Evolutionary conservation across 2,329 filamentous ascomycete species (phyloP).

Genomic region (Penicillium aurantiogriseum): DNA sequence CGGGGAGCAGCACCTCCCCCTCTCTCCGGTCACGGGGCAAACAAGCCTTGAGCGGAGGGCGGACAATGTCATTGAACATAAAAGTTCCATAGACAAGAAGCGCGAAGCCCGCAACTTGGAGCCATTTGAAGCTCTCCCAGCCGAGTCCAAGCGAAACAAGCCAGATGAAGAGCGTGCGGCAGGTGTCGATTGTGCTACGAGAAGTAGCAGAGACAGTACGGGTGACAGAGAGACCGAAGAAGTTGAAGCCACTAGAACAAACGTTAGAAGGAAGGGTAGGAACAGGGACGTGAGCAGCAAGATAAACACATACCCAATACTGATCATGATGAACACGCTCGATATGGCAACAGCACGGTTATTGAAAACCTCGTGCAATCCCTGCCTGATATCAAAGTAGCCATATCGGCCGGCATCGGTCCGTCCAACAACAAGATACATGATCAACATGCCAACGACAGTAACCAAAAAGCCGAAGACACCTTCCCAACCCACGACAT

Average conservation of each 20-base stretch:
- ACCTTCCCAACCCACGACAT: conserved; percentile 94
- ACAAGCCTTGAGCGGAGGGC: conserved; percentile 71
- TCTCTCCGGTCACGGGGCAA: conserved; percentile 56
- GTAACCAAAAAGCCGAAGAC: conserved; percentile 85
- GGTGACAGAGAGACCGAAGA: conserved; percentile 94
- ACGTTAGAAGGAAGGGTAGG: conserved; percentile 3
- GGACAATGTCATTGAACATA: conserved; percentile 90
- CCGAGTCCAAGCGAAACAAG: conserved; percentile 86
- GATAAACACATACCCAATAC: conserved; percentile 71
- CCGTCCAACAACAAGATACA: conserved; percentile 74
- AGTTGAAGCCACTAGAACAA: conserved; percentile 81
- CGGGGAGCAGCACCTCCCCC: conserved; percentile 62
- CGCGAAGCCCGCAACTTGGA: conserved; percentile 85
- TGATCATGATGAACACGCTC: conserved; percentile 91
- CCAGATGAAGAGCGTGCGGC: conserved; percentile 97
- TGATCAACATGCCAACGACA: conserved; percentile 70
- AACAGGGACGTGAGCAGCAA: neutral
- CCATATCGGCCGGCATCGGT: conserved; percentile 73
- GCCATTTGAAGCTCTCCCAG: conserved; percentile 97
- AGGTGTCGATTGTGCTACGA: conserved; percentile 94
- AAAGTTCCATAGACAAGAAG: conserved; percentile 95
- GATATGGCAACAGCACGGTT: conserved; percentile 70
- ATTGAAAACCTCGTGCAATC: conserved; percentile 74
- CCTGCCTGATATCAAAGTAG: conserved; percentile 87
- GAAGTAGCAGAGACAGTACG: conserved; percentile 86